Base-by-base conservation (phyloP, 2,329 filamentous ascomycete species). In the Lasiodiplodia sp. region DNA sequence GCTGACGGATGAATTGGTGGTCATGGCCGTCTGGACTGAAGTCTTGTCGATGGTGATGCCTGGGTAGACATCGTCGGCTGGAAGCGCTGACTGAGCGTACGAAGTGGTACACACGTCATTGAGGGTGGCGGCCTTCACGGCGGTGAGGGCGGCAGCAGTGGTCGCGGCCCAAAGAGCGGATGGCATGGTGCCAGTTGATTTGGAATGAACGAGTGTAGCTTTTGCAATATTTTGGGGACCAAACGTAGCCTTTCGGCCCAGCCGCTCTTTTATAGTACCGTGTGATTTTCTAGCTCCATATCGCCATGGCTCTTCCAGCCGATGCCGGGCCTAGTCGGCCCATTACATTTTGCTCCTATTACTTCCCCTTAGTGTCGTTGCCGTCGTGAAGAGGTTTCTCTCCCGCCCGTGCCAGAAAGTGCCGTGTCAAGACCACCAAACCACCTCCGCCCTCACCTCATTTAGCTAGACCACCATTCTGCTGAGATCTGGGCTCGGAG, bases 21-120 rank as follows among this genome's bases (percentile, higher is more conserved):
- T 75, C 6, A 78, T 72, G 10, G 73, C 76, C 16, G 79, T 78
- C 18, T 77, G 79, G 23, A 82, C 75, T 0, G 79, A 81, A 3
- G 75, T 75, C 28, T 77, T 69, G 60, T 82, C 80, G 81, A 72
- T 81, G 78, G 66, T 87, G 31, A 76, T 70, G 31, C 75, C 76
- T 6, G 58, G 58, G 28, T 62, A 62, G 40, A 60, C 34, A 47
- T 60, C 21, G 23, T 60, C 11, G 21, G 38, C 40, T 0, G 58
- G 58, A 4, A 62, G 58, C 2, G 58, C 58, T 0, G 58, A 62
- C 37, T 34, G 58, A 5, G 40, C 58, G 11, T 49, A 49, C 25
- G 23, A 21, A 16, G 21, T 49, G 18, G 58, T 62, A 25, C 58
- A 62, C 6, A 62, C 58, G 11, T 62, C 58, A 3, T 16, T 25